Base-by-base conservation (phyloP, 495 filamentous ascomycete species). In the Aspergillus carlsbadensis region DNA sequence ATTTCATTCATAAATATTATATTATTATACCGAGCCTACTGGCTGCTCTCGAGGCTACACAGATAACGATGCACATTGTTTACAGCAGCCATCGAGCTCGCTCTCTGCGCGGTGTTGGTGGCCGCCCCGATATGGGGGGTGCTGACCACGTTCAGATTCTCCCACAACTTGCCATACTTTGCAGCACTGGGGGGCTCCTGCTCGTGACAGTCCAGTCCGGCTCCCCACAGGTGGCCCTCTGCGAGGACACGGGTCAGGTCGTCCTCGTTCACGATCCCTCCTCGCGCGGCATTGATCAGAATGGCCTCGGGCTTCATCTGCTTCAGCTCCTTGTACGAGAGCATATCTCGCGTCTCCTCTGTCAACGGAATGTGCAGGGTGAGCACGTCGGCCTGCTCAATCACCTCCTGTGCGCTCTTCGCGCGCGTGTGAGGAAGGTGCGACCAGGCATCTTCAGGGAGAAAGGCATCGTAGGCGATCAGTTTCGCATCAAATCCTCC, bases 201-300 rank as follows among this genome's bases (percentile, higher is more conserved):
- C 46, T 67, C 67, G 52, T 65, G 63, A 34, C 62, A 65, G 31
- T 70, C 67, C 10, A 70, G 43, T 17, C 63, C 82, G 13, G 78
- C 78, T 3, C 82, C 84, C 21, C 73, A 78, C 10, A 86, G 79
- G 56, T 68, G 67, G 8, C 71, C 67, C 10, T 77, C 67, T 40
- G 61, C 63, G 5, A 85, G 64, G 2, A 78, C 82, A 13, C 66
- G 61, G 1, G 77, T 66, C 0, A 85, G 59, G 20, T 77, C 81
- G 1, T 45, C 56, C 59, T 86, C 83, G 40, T 84, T 74, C 10
- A 86, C 76, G 47, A 85, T 80, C 0, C 83, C 83, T 5, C 83
- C 82, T 3, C 84, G 73, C 17, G 80, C 77, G 14, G 83, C 75
- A 59, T 87, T 85, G 57, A 85, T 70, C 6, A 87, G 26, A 11